A percentile compares a stretch with the other conserved stretches of the same genome.
phyloP scores from a whole-genome alignment of 2,329 filamentous ascomycete genomes.

The Aspergillus ustus region DNA sequence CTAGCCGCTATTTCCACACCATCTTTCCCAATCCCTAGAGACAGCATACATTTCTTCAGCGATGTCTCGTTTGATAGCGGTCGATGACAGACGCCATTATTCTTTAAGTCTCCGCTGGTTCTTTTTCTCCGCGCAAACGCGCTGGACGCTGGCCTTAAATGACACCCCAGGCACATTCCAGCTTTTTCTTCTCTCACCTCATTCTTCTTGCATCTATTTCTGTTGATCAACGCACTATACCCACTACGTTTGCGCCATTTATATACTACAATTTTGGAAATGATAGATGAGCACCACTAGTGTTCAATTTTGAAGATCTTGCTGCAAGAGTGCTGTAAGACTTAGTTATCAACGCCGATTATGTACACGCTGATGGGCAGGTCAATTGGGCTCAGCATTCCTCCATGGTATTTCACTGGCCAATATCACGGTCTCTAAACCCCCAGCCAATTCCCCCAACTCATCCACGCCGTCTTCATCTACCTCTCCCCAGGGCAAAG shows the following conservation, averaged over 20 bases:
- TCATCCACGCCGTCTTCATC: conserved; percentile 78
- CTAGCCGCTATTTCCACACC: neutral
- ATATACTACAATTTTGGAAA: conserved; percentile 5
- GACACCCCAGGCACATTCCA: neutral
- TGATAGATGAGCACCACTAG: conserved; percentile 5
- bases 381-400: neutral
- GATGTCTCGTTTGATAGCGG: neutral
- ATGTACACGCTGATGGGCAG: neutral
- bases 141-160: neutral
- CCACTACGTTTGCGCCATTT: conserved; percentile 7
- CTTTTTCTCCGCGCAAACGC: neutral
- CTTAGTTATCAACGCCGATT: neutral
- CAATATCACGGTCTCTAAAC: conserved; percentile 80
- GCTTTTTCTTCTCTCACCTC: neutral
- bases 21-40: neutral
- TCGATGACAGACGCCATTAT: neutral
- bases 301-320: neutral
- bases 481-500: conserved; percentile 84
- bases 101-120: neutral
- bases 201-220: neutral
- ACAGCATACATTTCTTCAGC: neutral
- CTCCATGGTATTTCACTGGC: conserved; percentile 66
- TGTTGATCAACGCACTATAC: conserved; percentile 16
- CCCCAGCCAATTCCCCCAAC: conserved; percentile 65
- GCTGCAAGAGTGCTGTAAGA: neutral